Percentiles rank a stretch among this genome's conserved stretches.
These are phyloP conservation scores for Phoma sp. DNA, from an alignment of 2,329 filamentous ascomycete genomes.

Conservation along the genomic window DNA sequence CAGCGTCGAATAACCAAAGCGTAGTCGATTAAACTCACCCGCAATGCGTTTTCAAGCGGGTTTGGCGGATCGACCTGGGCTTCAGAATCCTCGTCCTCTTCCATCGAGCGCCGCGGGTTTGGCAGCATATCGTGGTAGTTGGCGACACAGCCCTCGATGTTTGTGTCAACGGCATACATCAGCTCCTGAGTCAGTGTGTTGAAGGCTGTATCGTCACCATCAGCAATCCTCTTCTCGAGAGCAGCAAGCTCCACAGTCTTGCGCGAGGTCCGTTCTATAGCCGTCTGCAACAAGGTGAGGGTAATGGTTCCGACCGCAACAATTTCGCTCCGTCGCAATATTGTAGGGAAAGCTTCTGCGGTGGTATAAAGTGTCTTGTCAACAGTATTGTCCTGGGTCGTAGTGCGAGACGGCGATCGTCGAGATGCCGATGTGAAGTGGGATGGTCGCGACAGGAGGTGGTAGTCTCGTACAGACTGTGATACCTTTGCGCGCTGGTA, in stretches of 20 bases:
- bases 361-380: constrained; percentile 88
- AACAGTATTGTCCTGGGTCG: constrained; percentile 73
- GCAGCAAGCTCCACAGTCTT: constrained; percentile 86
- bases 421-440: constrained; percentile 79
- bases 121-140: constrained; percentile 79
- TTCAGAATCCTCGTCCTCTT: constrained; percentile 36
- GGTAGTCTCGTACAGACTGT: constrained; percentile 83
- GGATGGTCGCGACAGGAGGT: constrained; percentile 79
- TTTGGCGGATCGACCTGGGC: constrained; percentile 54
- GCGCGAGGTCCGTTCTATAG: constrained; percentile 84
- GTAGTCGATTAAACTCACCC: constrained; percentile 87
- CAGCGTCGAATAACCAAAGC: constrained; percentile 87
- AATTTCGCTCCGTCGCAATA: constrained; percentile 86
- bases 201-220: constrained; percentile 75
- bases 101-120: constrained; percentile 48
- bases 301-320: constrained; percentile 70
- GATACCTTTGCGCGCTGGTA: constrained; percentile 88
- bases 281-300: constrained; percentile 82
- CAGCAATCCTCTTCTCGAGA: constrained; percentile 76
- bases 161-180: constrained; percentile 76
- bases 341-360: constrained; percentile 87
- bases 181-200: constrained; percentile 77
- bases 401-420: constrained; percentile 72
- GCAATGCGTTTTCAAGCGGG: constrained; percentile 77
- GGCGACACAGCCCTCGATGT: constrained; percentile 78